phyloP scores from a whole-genome alignment of 805 yeast genomes.

The Wickerhamiella azyma region DNA sequence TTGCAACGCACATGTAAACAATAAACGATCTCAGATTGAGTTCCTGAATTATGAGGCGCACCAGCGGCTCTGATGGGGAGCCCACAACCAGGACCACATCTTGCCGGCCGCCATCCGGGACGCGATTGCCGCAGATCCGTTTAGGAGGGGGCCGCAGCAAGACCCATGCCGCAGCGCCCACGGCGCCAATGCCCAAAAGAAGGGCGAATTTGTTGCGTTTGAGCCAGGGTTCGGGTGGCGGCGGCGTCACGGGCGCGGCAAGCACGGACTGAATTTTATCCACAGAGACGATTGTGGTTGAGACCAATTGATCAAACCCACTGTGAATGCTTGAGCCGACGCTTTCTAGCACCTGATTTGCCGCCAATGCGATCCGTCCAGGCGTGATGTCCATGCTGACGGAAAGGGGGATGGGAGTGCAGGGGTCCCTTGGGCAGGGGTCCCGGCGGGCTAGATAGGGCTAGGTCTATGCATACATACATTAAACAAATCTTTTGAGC shows the following conservation, averaged over 20 bases:
- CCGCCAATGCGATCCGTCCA: not conserved
- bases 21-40: slow-evolving; percentile 69
- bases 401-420: too few species aligned
- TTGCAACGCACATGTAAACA: slow-evolving; percentile 59
- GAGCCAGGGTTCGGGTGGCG: slow-evolving; percentile 6
- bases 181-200: not conserved
- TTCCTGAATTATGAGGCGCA: slow-evolving; percentile 56
- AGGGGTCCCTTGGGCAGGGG: too few species aligned
- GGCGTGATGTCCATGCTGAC: not conserved
- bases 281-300: not conserved
- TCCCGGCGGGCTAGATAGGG: too few species aligned
- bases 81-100: slow-evolving; percentile 69
- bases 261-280: not conserved
- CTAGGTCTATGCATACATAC: too few species aligned
- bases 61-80: slow-evolving; percentile 60
- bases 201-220: not conserved
- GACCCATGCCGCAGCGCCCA: slow-evolving; percentile 1
- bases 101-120: slow-evolving; percentile 56
- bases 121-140: slow-evolving; percentile 43
- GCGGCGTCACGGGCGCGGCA: not conserved
- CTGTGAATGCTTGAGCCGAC: not conserved
- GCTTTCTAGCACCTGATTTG: not conserved
- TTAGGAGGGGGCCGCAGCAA: slow-evolving; percentile 9
- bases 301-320: not conserved
- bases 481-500: slow-evolving; percentile 16